Evolutionary conservation across 129 eudicot species (phyloP), one percentile per base, ranked within the genome.

Genomic region (Cynara cardunculus): DNA sequence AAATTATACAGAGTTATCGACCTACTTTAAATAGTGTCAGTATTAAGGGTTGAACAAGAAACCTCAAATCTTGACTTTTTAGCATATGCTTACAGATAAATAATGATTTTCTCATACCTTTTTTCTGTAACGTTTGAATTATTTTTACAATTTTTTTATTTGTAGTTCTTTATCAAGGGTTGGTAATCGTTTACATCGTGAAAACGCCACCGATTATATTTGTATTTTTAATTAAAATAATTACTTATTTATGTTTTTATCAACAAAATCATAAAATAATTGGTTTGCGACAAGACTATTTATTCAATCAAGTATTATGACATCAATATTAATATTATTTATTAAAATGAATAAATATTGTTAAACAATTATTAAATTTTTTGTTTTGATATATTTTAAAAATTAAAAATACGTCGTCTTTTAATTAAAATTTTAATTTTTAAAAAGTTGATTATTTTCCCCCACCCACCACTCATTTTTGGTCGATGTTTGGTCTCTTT

Each of bases 401-500:
- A 30, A 53, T 31, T 30, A 41, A 56, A 56, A 56, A 56, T 18
- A 56, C 8, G 19, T 53, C 4, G 6, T 53, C 16, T 53, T 16
- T 53, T 71, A n/a, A 71, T 71, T 37, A 7, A 41, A 9, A 9
- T 41, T 31, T 41, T 11, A 11, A 41, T 41, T 41, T 41, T 10
- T 4, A n/a, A 19, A 74, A 56, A 56, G 65, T 70, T 81, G 78
- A 76, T 84, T 73, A 34, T 78, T 86, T 79, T 31, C 82, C 81
- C 87, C 89, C 79, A 86, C 82, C 87, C 79, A 80, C 89, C 85
- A 75, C 77, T 76, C 87, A 83, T 59, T 61, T 73, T 27, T 74
- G 75, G 59, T 73, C 35, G 78, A 75, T 71, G 87, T 86, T 71
- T 85, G 80, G 87, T 83, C 89, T 83, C 77, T 86, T 74, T 86